These are phyloP conservation scores for Rhododendron griersonianum DNA, from an alignment of 148 eudicot genomes.

Conservation along the genomic window DNA sequence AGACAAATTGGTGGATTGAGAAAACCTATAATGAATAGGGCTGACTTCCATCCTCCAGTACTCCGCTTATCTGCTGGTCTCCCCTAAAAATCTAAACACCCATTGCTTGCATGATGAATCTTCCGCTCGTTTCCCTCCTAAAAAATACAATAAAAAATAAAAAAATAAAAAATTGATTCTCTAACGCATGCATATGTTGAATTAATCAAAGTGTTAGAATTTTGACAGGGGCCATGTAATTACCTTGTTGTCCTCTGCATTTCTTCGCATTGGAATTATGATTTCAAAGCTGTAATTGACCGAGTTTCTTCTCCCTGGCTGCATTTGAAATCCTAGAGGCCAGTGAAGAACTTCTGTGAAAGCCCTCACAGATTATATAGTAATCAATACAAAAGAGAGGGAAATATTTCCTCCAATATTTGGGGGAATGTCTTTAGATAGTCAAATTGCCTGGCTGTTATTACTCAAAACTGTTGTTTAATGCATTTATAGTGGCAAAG, in stretches of 20 bases:
- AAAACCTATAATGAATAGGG: not conserved
- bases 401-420: too few relatives aligned
- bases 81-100: not conserved
- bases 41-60: not conserved
- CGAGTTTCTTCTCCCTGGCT: not conserved
- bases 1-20: not conserved
- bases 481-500: too few relatives aligned
- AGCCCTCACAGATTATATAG: not conserved
- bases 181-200: too few relatives aligned
- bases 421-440: not conserved
- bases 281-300: not conserved
- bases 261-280: not conserved
- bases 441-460: not conserved
- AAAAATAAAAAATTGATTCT: too few relatives aligned
- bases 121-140: not conserved
- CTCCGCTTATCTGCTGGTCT: not conserved
- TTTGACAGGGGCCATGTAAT: not conserved
- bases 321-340: not conserved
- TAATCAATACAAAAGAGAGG: too few relatives aligned
- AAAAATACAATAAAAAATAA: too few relatives aligned
- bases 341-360: not conserved
- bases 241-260: not conserved
- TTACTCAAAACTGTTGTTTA: not conserved
- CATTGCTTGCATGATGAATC: not conserved
- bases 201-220: not conserved